These are phyloP conservation scores for Solanum neorickii DNA, from an alignment of 257 asterid species.

Conservation along the genomic window DNA sequence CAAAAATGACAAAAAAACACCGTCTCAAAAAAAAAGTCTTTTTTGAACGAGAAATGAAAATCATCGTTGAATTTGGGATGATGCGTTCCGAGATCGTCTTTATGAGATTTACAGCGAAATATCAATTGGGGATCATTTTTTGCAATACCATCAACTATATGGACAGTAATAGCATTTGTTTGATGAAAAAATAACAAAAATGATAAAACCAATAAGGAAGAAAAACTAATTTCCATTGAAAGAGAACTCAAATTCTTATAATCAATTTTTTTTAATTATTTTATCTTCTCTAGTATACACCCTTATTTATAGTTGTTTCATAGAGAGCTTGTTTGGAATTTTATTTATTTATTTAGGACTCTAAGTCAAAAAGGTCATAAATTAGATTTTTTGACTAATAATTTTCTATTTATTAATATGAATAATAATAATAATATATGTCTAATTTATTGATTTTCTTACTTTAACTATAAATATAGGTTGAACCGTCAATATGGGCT, in stretches of 20 bases:
- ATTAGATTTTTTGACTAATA: neutral
- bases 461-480: too few species aligned
- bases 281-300: neutral
- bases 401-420: too few species aligned
- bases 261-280: neutral
- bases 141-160: neutral
- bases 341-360: too few species aligned
- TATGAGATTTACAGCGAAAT: neutral
- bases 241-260: neutral
- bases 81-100: neutral
- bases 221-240: neutral
- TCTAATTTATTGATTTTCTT: neutral
- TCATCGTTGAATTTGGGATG: neutral
- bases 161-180: neutral
- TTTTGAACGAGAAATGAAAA: neutral
- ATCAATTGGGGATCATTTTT: neutral
- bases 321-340: neutral
- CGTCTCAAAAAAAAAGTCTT: neutral
- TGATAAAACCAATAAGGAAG: neutral
- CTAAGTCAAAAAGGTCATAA: neutral
- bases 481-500: too few species aligned
- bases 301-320: neutral
- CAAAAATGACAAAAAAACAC: neutral
- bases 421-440: neutral
- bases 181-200: neutral